These are phyloP conservation scores for Coniella vitis DNA, from an alignment of 2,329 filamentous ascomycete species.

Conservation along the genomic window DNA sequence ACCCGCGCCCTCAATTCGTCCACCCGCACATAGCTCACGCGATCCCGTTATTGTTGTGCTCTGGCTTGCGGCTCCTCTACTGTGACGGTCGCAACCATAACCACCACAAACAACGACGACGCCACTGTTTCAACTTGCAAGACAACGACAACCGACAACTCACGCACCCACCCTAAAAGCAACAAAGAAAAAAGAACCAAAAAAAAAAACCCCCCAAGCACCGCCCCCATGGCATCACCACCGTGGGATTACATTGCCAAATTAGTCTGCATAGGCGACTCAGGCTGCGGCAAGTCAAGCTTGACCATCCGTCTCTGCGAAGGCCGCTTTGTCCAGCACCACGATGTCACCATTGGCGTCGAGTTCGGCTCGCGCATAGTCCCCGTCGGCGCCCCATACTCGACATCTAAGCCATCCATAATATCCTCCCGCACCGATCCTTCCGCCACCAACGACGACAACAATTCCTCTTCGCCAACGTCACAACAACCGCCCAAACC, in stretches of 20 bases:
- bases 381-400: constrained; percentile 76
- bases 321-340: constrained; percentile 86
- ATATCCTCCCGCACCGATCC: constrained; percentile 16
- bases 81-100: no score
- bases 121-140: no score
- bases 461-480: neutral
- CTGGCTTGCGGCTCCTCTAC: no score
- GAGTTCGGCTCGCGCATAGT: constrained; percentile 94
- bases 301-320: constrained; percentile 94
- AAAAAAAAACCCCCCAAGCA: no score
- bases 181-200: constrained; percentile 4
- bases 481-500: constrained; percentile 13
- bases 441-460: constrained; percentile 12
- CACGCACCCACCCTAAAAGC: no score
- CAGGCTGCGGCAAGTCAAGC: constrained; percentile 89
- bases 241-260: constrained; percentile 99
- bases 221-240: constrained; percentile 47
- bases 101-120: neutral
- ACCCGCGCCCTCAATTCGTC: neutral
- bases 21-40: no score
- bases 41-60: no score
- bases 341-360: constrained; percentile 96
- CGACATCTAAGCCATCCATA: constrained; percentile 24
- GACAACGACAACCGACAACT: no score
- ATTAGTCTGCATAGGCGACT: constrained; percentile 95